Conservation (phyloP, 495 filamentous ascomycete species). For the Neurospora discreta region DNA sequence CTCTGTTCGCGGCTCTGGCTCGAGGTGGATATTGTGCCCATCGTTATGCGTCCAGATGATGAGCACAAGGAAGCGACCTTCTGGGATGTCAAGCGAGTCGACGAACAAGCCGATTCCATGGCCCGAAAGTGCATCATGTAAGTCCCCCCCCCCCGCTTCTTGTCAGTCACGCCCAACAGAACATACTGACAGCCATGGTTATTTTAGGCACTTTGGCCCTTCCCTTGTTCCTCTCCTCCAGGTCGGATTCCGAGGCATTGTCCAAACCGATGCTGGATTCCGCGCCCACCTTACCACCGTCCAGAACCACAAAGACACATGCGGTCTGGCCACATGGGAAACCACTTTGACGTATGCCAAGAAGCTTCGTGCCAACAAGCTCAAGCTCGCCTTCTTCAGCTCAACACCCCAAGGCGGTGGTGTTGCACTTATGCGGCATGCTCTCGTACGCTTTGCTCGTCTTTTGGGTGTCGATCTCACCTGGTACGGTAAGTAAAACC, state of each 20-base stretch:
- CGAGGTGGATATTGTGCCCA: conserved; percentile 65
- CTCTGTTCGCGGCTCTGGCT: conserved; percentile 69
- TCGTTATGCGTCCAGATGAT: conserved; percentile 41
- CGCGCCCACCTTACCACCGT: conserved; percentile 48
- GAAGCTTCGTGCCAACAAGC: conserved; percentile 52
- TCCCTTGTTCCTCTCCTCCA: conserved; percentile 60
- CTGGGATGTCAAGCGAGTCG: conserved; percentile 49
- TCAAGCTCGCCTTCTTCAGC: conserved; percentile 77
- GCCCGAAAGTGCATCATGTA: conserved; percentile 69
- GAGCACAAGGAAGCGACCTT: conserved; percentile 33
- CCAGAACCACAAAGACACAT: conserved; percentile 54
- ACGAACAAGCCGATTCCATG: conserved; percentile 82
- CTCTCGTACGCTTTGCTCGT: conserved; percentile 63
- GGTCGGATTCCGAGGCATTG: conserved; percentile 62
- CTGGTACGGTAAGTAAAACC: conserved; percentile 51
- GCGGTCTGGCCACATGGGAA: conserved; percentile 53
- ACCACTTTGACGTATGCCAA: conserved; percentile 55
- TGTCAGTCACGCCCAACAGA: neutral
- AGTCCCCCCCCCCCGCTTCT: neutral
- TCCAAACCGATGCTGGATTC: conserved; percentile 62
- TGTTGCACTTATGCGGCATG: conserved; percentile 82
- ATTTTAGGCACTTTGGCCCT: conserved; percentile 63
- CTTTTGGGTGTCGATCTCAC: conserved; percentile 55
- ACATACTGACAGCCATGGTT: neutral
- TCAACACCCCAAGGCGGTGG: conserved; percentile 80